phyloP scores from a whole-genome alignment of 2,329 filamentous ascomycete genomes.

The Verticillium nonalfalfae region DNA sequence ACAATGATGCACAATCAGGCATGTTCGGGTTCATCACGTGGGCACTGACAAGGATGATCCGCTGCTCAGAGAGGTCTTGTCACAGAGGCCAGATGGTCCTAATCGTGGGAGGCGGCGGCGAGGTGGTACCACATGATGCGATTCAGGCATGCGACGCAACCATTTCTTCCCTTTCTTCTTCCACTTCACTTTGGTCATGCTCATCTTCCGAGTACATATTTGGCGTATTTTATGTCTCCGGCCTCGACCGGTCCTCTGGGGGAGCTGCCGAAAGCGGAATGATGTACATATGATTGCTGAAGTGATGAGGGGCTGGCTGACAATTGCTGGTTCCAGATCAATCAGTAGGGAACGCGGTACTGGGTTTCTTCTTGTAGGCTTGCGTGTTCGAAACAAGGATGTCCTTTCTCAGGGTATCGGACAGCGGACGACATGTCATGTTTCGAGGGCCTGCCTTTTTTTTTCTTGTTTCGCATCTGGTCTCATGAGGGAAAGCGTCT shows the following conservation, averaged over 20 bases:
- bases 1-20: conserved; percentile 41
- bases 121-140: conserved; percentile 28
- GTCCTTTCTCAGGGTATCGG: no score
- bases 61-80: conserved; percentile 71
- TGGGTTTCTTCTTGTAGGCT: background rate
- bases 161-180: background rate
- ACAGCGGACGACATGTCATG: background rate
- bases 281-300: background rate
- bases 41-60: conserved; percentile 89
- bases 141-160: background rate
- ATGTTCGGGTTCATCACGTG: conserved; percentile 85
- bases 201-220: background rate
- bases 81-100: conserved; percentile 79
- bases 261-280: background rate
- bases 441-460: background rate
- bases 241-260: background rate
- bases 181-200: background rate
- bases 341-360: background rate
- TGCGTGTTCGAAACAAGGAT: no score
- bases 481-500: background rate
- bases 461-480: background rate
- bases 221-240: background rate
- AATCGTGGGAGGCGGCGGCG: conserved; percentile 73
- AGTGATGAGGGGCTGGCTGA: background rate
- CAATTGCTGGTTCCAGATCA: background rate